Percentiles rank a stretch among this genome's conserved stretches.
phyloP scores from a whole-genome alignment of 306 rosid genomes.

The Hippophae gyantsensis region DNA sequence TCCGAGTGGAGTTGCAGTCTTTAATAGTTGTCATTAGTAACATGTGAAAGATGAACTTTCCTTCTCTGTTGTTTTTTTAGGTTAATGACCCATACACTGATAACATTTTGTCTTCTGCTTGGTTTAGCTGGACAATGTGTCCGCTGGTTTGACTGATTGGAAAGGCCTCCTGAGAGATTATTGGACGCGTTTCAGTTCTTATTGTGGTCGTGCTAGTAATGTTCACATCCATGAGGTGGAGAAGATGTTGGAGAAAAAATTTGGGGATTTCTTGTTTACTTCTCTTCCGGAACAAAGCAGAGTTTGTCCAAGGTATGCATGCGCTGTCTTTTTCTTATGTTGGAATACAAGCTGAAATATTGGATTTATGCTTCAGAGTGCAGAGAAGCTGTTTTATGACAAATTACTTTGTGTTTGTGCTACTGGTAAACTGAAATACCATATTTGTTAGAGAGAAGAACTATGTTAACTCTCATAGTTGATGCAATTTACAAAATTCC shows the following conservation, averaged over 20 bases:
- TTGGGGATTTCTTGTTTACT: slow-evolving; percentile 59
- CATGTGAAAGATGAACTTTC: slow-evolving; percentile 4
- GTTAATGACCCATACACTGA: not conserved
- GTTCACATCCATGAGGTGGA: slow-evolving; percentile 97
- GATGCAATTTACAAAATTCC: slow-evolving; percentile 11
- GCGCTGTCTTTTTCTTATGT: slow-evolving; percentile 7
- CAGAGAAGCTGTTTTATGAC: not conserved
- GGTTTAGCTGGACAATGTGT: slow-evolving; percentile 89
- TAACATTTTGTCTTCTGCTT: slow-evolving; percentile 1
- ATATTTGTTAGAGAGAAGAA: slow-evolving; percentile 2
- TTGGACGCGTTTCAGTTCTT: slow-evolving; percentile 86
- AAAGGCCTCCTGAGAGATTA: slow-evolving; percentile 92
- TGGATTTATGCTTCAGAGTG: not conserved
- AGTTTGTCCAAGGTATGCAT: slow-evolving; percentile 71
- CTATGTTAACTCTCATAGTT: not conserved
- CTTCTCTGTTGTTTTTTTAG: slow-evolving; percentile 9
- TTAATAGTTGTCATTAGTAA: not conserved
- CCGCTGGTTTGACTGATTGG: slow-evolving; percentile 95
- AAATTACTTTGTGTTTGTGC: not conserved
- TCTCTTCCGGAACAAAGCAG: slow-evolving; percentile 56
- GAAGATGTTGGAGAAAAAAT: slow-evolving; percentile 90
- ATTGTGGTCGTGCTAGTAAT: slow-evolving; percentile 53
- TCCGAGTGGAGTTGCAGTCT: not conserved
- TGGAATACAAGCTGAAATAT: not conserved
- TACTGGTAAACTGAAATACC: slow-evolving; percentile 1